Conservation (phyloP, 768 basidiomycete species). For the Agrocybe pediades region DNA sequence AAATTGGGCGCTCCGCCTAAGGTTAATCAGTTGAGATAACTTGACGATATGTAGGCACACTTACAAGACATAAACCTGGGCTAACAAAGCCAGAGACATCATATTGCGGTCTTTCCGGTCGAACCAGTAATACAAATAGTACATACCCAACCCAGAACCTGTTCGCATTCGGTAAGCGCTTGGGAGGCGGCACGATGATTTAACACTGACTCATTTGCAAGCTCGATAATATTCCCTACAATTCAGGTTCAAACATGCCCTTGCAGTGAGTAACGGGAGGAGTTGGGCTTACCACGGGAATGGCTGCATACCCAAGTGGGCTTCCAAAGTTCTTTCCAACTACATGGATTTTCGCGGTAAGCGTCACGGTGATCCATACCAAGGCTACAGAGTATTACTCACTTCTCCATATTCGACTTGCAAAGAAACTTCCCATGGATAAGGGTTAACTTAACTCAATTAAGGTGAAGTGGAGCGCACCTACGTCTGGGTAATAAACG, state of each 20-base stretch:
- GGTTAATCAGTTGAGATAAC: neutral
- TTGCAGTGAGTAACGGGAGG: no score
- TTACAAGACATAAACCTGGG: neutral
- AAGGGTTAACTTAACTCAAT: neutral
- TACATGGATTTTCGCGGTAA: neutral
- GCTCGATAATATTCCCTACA: no score
- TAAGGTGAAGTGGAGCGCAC: neutral
- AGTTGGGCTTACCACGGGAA: neutral
- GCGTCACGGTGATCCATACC: no score
- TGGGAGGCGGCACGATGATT: no score
- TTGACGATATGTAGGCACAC: neutral
- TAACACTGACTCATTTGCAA: no score
- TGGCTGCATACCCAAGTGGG: neutral
- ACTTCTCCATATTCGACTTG: constrained; percentile 16
- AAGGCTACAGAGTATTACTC: neutral
- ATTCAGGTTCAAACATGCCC: no score
- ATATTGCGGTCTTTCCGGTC: no score
- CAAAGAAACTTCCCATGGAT: constrained; percentile 7
- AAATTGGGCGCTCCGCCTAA: neutral
- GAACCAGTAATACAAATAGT: no score
- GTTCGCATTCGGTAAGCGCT: neutral
- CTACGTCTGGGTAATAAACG: constrained; percentile 4
- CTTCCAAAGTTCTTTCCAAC: neutral
- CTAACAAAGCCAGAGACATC: no score
- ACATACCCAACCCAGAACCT: neutral